These are phyloP conservation scores for Neonectria magnoliae DNA, from an alignment of 2,329 filamentous ascomycete genomes.

Conservation along the genomic window DNA sequence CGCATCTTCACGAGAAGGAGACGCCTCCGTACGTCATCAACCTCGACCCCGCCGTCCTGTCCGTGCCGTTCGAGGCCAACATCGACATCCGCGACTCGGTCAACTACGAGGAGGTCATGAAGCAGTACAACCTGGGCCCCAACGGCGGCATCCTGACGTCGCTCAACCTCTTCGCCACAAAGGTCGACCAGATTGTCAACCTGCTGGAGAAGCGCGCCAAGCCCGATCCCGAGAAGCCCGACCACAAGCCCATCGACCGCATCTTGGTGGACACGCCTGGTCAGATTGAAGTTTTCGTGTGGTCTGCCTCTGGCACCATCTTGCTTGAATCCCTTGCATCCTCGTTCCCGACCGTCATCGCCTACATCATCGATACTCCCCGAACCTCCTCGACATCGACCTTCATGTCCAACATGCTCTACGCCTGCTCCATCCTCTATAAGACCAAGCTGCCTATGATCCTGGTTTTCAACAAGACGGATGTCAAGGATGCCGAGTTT, in stretches of 20 bases:
- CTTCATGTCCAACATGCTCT: slow-evolving; percentile 99
- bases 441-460: slow-evolving; percentile 99
- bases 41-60: slow-evolving; percentile 92
- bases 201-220: slow-evolving; percentile 89
- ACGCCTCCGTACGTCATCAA: slow-evolving; percentile 95
- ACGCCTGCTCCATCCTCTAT: slow-evolving; percentile 98
- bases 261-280: slow-evolving; percentile 96
- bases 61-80: slow-evolving; percentile 94
- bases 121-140: slow-evolving; percentile 96
- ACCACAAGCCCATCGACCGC: slow-evolving; percentile 75
- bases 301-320: slow-evolving; percentile 95
- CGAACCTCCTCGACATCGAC: slow-evolving; percentile 92
- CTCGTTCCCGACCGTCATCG: slow-evolving; percentile 95
- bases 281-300: slow-evolving; percentile 98
- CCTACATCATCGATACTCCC: slow-evolving; percentile 97
- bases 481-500: slow-evolving; percentile 89
- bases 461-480: slow-evolving; percentile 98
- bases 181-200: slow-evolving; percentile 92
- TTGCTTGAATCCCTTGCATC: slow-evolving; percentile 91
- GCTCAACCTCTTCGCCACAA: slow-evolving; percentile 95
- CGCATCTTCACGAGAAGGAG: slow-evolving; percentile 84
- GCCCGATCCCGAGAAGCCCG: slow-evolving; percentile 68
- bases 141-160: slow-evolving; percentile 97
- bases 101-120: slow-evolving; percentile 99
- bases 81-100: slow-evolving; percentile 99